Evolutionary conservation across 2,329 filamentous ascomycete species (phyloP), one percentile per base, ranked within the genome.

Genomic region (Ophiostoma perfectum): DNA sequence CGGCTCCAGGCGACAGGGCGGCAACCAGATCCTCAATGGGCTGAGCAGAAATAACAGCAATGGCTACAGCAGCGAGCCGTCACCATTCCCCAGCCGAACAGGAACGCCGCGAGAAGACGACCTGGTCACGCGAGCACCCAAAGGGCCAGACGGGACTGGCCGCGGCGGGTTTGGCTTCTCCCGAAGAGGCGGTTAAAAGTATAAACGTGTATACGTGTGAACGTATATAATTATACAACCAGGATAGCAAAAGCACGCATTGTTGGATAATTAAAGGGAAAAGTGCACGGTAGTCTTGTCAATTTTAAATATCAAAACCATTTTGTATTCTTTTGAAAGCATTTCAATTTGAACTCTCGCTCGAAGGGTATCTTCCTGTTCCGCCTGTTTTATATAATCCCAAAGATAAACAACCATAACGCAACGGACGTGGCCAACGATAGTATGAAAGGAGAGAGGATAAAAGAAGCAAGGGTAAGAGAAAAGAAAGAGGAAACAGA

Each of bases 141-240:
- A 86, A 74, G 92, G 92, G 9, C 93, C 93, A 9, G 91, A 96
- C 75, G 84, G 85, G 64, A 91, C 83, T 75, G 90, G 90, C 69
- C 84, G 90, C 74, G 90, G 89, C 68, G 92, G 92, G 0, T 93
- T 93, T 78, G 90, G 90, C 47, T 93, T 95, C 75, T 84, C 83
- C 64, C 82, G 81, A 71, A 84, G 91, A 74, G 89, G 90, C 71
- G 83, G 81, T 3, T 63, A 49, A 52, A 45, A 63, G 14, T 12
- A 45, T 45, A 2, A 45, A 45, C 14, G 42, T 12, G 14, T 45
- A 45, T 45, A 45, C 27, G 27, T 27, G 27, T 27, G 27, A 27
- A 27, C 27, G 27, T 27, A 27, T 27, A 2, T 27, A 27, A 27
- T 1, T 27, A 27, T 27, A 27, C 27, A 27, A 27, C 27, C 27